phyloP scores from a whole-genome alignment of 2,329 filamentous ascomycete species.

The Calonectria pseudoturangicola region DNA sequence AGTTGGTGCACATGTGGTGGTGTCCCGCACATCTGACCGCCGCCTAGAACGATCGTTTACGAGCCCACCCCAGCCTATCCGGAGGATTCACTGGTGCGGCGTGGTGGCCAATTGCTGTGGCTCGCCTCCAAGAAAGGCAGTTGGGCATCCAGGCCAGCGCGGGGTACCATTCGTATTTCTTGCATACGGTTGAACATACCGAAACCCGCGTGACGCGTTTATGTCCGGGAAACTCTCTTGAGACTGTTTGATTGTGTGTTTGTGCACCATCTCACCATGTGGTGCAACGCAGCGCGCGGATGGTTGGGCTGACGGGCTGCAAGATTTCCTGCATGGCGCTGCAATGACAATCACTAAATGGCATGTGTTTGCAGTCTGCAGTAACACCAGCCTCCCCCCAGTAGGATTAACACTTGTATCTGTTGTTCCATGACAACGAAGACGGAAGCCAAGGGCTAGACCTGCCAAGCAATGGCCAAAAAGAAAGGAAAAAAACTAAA shows the following conservation, averaged over 20 bases:
- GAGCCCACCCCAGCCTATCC: conserved; percentile 36
- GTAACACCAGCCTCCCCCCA: background rate
- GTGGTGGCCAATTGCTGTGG: conserved; percentile 32
- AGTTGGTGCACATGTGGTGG: conserved; percentile 22
- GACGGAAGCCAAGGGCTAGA: background rate
- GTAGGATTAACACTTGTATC: background rate
- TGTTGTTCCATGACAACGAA: conserved; percentile 10
- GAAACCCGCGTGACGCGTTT: conserved; percentile 29
- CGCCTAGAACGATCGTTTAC: conserved; percentile 18
- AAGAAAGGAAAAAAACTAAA: conserved; percentile 19
- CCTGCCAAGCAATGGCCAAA: conserved; percentile 14
- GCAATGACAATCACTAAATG: conserved; percentile 8
- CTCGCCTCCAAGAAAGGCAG: conserved; percentile 28
- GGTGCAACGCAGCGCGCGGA: background rate
- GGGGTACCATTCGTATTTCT: conserved; percentile 37
- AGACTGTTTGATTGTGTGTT: background rate
- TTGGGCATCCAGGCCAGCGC: conserved; percentile 28
- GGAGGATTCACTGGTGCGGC: conserved; percentile 25
- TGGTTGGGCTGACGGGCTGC: conserved; percentile 23
- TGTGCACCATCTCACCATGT: background rate
- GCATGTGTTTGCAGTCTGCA: conserved; percentile 8
- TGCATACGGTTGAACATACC: conserved; percentile 19
- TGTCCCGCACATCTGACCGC: conserved; percentile 29
- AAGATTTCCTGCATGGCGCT: conserved; percentile 17
- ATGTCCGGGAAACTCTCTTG: conserved; percentile 23